Percentiles rank a stretch among this genome's conserved stretches.
Conservation (phyloP, 805 yeast genomes). For the Ogataea trehalophila region DNA sequence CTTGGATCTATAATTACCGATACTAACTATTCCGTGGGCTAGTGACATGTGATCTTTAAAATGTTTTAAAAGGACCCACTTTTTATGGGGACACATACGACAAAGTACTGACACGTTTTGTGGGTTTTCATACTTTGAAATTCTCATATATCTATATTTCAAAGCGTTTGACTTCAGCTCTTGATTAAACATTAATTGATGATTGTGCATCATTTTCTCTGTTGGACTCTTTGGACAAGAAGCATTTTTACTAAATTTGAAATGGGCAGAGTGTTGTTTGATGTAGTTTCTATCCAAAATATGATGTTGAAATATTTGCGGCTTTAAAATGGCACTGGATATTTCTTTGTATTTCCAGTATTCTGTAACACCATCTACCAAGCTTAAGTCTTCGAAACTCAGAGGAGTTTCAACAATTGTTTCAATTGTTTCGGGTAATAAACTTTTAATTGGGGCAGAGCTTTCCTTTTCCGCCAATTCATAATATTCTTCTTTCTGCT, state of each 20-base stretch:
- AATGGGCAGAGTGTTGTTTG: not conserved
- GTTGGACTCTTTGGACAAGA: slow-evolving; percentile 18
- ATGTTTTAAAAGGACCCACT: slow-evolving; percentile 13
- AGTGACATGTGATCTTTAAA: slow-evolving; percentile 17
- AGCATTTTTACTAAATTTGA: not conserved
- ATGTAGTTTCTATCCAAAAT: slow-evolving; percentile 1
- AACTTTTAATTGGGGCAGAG: no score
- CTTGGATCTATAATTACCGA: not conserved
- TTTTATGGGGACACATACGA: slow-evolving; percentile 18
- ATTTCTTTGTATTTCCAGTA: slow-evolving; percentile 7
- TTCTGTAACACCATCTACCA: slow-evolving; percentile 1
- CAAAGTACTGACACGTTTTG: slow-evolving; percentile 9
- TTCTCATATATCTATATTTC: slow-evolving; percentile 10
- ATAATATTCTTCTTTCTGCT: no score
- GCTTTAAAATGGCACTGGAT: slow-evolving; percentile 6
- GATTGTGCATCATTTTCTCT: slow-evolving; percentile 1
- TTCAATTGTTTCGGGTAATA: no score
- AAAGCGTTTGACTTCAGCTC: slow-evolving; percentile 7
- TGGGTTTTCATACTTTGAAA: not conserved
- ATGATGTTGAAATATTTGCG: slow-evolving; percentile 18
- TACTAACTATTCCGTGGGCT: slow-evolving; percentile 21
- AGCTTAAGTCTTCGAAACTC: not conserved
- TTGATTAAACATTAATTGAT: slow-evolving; percentile 2
- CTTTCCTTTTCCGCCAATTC: no score
- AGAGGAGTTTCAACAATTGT: not conserved